These are phyloP conservation scores for Agrostemma githago DNA, from an alignment of 148 eudicot species.

Conservation along the genomic window DNA sequence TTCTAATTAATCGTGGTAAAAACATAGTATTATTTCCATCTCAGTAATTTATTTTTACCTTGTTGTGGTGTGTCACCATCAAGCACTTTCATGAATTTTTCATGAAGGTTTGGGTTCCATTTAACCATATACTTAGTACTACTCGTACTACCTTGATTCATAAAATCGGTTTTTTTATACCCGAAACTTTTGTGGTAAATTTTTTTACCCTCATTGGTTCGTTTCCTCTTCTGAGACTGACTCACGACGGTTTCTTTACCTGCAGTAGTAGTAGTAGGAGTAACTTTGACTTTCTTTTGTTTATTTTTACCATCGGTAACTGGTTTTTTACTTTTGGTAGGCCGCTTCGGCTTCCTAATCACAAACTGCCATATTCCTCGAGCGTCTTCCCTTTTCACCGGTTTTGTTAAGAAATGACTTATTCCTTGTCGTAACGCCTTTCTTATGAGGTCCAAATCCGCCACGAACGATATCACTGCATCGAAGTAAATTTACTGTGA, in stretches of 20 bases:
- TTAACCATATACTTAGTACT: slow-evolving; percentile 1
- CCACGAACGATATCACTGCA: slow-evolving; percentile 28
- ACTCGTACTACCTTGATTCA: not conserved
- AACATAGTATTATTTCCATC: not conserved
- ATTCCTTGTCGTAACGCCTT: slow-evolving; percentile 26
- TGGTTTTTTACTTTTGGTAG: not conserved
- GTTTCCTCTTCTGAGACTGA: slow-evolving; percentile 15
- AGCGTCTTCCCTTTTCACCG: slow-evolving; percentile 17
- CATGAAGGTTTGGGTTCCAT: slow-evolving; percentile 31
- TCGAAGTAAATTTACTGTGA: not conserved
- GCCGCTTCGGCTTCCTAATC: slow-evolving; percentile 11
- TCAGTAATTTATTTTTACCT: slow-evolving; percentile 2
- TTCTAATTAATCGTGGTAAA: too few relatives aligned
- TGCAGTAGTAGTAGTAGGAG: too few relatives aligned
- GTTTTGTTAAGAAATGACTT: slow-evolving; percentile 24
- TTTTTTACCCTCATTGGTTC: not conserved
- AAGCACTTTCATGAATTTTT: slow-evolving; percentile 25
- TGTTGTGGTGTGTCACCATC: slow-evolving; percentile 5
- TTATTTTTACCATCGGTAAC: not conserved
- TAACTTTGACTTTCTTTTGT: not conserved
- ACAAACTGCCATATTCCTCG: slow-evolving; percentile 31
- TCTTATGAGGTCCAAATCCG: slow-evolving; percentile 5
- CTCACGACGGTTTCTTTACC: slow-evolving; percentile 7
- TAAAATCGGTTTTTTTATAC: not conserved
- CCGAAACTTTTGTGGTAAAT: not conserved